Percentiles rank a stretch among this genome's conserved stretches.
Evolutionary conservation across 1,139 yeast species (phyloP).

Genomic region (Blastobotrys illinoisensis): DNA sequence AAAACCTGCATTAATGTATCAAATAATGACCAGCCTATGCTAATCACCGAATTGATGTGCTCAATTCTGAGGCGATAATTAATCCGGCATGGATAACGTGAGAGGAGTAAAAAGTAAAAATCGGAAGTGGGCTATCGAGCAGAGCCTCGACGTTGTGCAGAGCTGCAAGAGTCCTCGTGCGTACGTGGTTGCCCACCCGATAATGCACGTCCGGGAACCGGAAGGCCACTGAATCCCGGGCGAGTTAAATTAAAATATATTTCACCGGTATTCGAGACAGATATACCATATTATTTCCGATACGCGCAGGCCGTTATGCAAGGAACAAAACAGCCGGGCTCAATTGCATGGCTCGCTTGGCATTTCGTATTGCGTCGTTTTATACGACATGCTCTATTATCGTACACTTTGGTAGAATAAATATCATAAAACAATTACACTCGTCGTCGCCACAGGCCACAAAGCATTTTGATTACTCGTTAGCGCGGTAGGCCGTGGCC

Average conservation of each 20-base stretch:
- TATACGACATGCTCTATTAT: neutral
- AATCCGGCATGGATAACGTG: no score
- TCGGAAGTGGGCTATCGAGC: neutral
- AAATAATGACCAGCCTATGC: no score
- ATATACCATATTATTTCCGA: neutral
- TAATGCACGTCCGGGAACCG: neutral
- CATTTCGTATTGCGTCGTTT: neutral
- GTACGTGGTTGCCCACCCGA: neutral
- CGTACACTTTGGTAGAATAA: neutral
- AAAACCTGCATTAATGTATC: no score
- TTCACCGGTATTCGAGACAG: neutral
- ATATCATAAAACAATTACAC: neutral
- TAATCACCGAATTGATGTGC: no score
- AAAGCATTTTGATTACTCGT: no score
- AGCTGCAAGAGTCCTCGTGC: neutral
- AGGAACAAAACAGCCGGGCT: neutral
- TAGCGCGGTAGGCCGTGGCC: no score
- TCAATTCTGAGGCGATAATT: no score
- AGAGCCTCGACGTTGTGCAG: constrained; percentile 6
- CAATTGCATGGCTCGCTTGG: neutral
- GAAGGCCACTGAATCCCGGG: neutral
- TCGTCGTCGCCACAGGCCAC: no score
- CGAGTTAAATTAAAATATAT: neutral
- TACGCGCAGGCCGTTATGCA: neutral
- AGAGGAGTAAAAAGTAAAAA: no score